These are phyloP conservation scores for Forsythia suspensa DNA, from an alignment of 257 asterid genomes.

Conservation along the genomic window DNA sequence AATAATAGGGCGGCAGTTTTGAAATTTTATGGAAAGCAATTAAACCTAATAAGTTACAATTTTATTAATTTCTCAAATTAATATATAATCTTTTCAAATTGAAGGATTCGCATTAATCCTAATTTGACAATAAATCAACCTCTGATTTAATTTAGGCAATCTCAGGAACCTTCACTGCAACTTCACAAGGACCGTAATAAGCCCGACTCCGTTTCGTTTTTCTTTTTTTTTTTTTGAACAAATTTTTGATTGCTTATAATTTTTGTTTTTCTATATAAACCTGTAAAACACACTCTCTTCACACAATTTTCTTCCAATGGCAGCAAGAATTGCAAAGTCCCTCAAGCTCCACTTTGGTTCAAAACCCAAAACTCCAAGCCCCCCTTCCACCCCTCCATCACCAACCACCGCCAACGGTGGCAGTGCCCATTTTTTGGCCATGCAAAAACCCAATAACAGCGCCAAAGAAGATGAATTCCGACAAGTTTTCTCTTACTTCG, in stretches of 20 bases:
- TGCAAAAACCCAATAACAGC: constrained; percentile 9
- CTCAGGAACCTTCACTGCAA: not conserved
- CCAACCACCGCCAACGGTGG: constrained; percentile 1
- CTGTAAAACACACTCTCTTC: not conserved
- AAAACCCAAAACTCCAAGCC: constrained; percentile 1
- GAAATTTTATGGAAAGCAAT: too few species aligned
- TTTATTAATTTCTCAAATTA: too few species aligned
- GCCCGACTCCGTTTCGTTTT: too few species aligned
- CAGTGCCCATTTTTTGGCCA: not conserved
- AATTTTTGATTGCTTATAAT: too few species aligned
- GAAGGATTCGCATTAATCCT: too few species aligned
- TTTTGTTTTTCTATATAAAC: constrained; percentile 6
- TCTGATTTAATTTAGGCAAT: not conserved
- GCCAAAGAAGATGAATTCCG: constrained; percentile 29
- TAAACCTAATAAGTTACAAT: too few species aligned
- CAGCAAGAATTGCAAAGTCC: constrained; percentile 26
- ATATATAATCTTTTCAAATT: too few species aligned
- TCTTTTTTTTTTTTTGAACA: not conserved
- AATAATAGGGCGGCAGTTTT: too few species aligned
- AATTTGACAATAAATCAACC: too few species aligned
- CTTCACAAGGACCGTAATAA: not conserved
- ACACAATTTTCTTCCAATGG: not conserved
- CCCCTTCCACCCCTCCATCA: constrained; percentile 4
- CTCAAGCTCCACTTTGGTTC: constrained; percentile 25
- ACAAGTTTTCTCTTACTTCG: constrained; percentile 42